Base-by-base conservation (phyloP, 2,329 filamentous ascomycete genomes). In the Clonostachys sp. region DNA sequence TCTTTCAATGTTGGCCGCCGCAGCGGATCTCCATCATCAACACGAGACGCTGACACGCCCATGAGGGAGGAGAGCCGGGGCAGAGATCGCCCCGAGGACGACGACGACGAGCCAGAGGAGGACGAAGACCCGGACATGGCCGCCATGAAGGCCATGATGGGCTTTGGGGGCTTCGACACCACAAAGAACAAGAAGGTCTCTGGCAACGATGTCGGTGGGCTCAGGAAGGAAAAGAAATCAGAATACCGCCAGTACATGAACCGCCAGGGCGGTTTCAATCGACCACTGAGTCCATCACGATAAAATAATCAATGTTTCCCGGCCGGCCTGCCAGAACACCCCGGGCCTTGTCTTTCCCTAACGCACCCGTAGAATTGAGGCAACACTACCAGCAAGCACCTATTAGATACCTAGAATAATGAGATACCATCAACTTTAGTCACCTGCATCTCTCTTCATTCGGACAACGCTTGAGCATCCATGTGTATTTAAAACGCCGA, bases 181-280 rank as follows among this genome's bases (percentile, higher is more conserved):
- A 97, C 94, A 17, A 95, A 97, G 68, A 83, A 88, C 50, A 90
- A 87, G 47, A 95, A 96, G 62, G 84, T 99, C 2, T 78, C 81
- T 0, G 94, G 94, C 3, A 99, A 99, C 62, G 83, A 91, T 61
- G 82, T 86, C 40, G 91, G 88, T 47, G 89, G 76, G 0, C 83
- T 96, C 45, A 76, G 86, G 55, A 96, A 94, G 75, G 90, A 94
- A 71, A 96, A 96, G 82, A 91, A 90, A 81, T 88, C 86, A 13
- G 82, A 95, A 73, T 97, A 96, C 62, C 80, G 94, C 57, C 94
- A 99, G 78, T 99, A 99, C 68, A 99, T 99, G 83, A 94, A 94
- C 61, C 80, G 88, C 48, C 75, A 83, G 45, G 88, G 88, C 48
- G 88, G 88, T 6, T 94, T 94, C 73, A 94, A 92, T 63, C 71